Conservation (phyloP, 768 basidiomycete genomes). For the Agrocybe chaxingu region DNA sequence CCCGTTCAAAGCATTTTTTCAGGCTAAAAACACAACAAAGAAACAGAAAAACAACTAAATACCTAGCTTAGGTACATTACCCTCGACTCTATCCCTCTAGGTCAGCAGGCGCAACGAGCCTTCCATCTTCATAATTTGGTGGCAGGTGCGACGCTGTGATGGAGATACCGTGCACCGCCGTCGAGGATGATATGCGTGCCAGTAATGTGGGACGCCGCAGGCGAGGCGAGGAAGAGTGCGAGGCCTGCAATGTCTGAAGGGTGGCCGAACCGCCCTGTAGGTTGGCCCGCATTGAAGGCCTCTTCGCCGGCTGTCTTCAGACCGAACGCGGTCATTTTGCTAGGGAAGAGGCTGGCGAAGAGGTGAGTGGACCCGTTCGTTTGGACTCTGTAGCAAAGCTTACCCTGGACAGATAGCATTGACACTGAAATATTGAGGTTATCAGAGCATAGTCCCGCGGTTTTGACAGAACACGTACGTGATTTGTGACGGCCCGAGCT, state of each 20-base stretch:
- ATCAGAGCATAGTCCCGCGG: neutral
- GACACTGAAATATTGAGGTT: conserved; percentile 42
- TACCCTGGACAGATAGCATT: conserved; percentile 86
- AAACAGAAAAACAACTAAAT: too few relatives aligned
- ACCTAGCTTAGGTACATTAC: neutral
- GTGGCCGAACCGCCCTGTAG: conserved; percentile 65
- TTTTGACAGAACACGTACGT: conserved; percentile 45
- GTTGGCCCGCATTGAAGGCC: conserved; percentile 50
- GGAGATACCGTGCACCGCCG: conserved; percentile 49
- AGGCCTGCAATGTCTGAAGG: conserved; percentile 72
- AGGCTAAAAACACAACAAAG: neutral
- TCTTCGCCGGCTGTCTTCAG: conserved; percentile 54
- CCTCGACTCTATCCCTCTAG: neutral
- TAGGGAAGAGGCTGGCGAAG: conserved; percentile 54
- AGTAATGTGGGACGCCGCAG: conserved; percentile 72
- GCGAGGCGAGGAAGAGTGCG: conserved; percentile 64
- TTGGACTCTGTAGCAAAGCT: conserved; percentile 3
- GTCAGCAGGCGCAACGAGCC: too few relatives aligned
- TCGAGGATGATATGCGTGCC: conserved; percentile 72
- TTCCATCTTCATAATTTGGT: conserved; percentile 29
- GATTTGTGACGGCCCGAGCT: conserved; percentile 55
- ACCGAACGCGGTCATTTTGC: conserved; percentile 81
- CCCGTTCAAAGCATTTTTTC: neutral
- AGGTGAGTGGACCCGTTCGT: neutral
- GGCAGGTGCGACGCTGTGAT: conserved; percentile 22